phyloP scores from a whole-genome alignment of 257 asterid genomes.

The Nicotiana obtusifolia region DNA sequence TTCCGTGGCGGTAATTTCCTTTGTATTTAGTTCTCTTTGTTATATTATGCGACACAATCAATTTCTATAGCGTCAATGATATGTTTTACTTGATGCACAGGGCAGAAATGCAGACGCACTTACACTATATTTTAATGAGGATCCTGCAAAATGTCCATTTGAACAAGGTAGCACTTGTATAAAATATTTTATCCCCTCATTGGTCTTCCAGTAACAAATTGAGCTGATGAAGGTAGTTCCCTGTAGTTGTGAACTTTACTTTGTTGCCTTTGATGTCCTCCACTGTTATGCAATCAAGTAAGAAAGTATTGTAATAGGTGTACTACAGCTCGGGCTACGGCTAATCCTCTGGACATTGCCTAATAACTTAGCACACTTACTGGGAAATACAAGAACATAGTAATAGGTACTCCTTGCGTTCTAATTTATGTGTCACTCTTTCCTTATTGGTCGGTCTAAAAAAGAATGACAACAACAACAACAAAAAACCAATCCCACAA shows the following conservation, averaged over 20 bases:
- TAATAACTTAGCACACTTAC: background rate
- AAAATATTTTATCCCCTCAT: background rate
- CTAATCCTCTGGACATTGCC: background rate
- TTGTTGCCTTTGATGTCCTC: conserved; percentile 7
- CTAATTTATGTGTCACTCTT: too few species aligned
- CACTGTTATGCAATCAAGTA: background rate
- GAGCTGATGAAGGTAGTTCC: background rate
- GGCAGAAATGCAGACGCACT: conserved; percentile 88
- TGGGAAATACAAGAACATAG: background rate
- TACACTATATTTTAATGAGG: conserved; percentile 85
- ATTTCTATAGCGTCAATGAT: conserved; percentile 8
- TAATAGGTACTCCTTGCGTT: background rate
- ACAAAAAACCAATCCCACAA: too few species aligned
- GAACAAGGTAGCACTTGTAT: conserved; percentile 64
- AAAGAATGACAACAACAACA: too few species aligned
- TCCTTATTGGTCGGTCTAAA: too few species aligned
- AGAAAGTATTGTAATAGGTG: background rate
- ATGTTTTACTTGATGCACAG: conserved; percentile 35
- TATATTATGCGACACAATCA: background rate
- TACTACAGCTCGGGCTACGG: background rate
- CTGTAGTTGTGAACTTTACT: background rate
- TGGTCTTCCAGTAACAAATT: background rate
- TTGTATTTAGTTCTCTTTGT: conserved; percentile 10
- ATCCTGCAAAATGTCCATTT: conserved; percentile 74
- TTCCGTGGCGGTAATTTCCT: conserved; percentile 64